A percentile compares a stretch with the other conserved stretches of the same genome.
phyloP scores from a whole-genome alignment of 768 basidiomycete genomes.

The Lactifluus subvellereus region DNA sequence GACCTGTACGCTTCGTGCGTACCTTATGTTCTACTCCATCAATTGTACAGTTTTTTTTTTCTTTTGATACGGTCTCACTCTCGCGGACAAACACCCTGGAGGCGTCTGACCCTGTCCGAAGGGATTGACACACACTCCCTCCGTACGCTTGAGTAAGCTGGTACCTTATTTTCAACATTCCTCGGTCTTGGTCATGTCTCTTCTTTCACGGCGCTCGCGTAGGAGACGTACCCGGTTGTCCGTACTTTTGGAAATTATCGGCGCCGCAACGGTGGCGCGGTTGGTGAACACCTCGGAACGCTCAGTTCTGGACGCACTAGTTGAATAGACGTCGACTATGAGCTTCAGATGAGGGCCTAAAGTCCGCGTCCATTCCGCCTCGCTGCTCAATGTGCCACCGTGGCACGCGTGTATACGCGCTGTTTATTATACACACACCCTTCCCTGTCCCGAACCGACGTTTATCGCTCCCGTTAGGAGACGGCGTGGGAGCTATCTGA shows the following conservation, averaged over 20 bases:
- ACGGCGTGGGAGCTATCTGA: not conserved
- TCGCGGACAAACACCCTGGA: not conserved
- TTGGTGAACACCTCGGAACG: too few species aligned
- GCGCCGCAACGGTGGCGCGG: not conserved
- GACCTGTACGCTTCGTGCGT: not conserved
- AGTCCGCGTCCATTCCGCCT: not conserved
- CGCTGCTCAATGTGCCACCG: not conserved
- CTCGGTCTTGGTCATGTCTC: not conserved
- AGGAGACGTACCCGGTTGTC: slow-evolving; percentile 1
- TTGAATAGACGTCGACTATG: too few species aligned
- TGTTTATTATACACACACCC: not conserved
- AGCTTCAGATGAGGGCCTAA: not conserved
- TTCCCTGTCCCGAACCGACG: not conserved
- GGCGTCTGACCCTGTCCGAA: not conserved
- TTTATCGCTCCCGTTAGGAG: not conserved
- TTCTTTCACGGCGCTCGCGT: not conserved
- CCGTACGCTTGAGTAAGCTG: not conserved
- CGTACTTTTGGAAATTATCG: not conserved
- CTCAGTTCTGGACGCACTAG: too few species aligned
- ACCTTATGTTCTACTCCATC: slow-evolving; percentile 9
- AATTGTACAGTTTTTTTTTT: slow-evolving; percentile 2
- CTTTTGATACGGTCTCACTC: not conserved
- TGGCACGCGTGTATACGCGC: not conserved
- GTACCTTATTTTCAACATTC: not conserved
- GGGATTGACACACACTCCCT: not conserved